Evolutionary conservation across 441 rosid genomes (phyloP), one percentile per base, ranked within the genome.

Genomic region (Lepidium campestre): DNA sequence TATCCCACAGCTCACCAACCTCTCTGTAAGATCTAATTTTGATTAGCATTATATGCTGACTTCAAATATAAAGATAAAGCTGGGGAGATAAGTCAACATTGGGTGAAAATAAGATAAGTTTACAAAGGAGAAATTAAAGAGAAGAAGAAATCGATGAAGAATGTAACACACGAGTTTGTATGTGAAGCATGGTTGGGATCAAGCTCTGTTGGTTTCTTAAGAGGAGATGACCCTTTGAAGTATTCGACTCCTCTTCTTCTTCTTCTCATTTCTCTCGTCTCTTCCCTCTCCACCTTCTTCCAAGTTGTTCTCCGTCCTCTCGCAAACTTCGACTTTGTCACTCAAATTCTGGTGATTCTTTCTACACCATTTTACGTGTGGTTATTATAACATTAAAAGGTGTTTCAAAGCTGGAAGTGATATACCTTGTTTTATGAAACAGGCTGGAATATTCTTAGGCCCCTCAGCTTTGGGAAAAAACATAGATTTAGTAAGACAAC

Each of bases 381-480:
- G 17, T 19, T 56, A 35, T 4, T 10, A 35, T 17, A 19, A 35
- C 31, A 12, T 18, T 12, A 3, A 55, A 35, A 55, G 15, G 14
- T 32, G 22, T 54, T 17, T 35, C 6, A 10, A 44, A 17, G 12
- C 23, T 44, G 29, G 29, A 27, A 40, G 50, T 14, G 62, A 17
- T 1, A 47, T 18, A 19, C 27, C 2, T 14, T 54, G 53, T 45
- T 7, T 20, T 46, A 29, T 34, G 20, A 20, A 54, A 47, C 79
- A 84, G 85, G 77, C 78, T 5, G 86, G 84, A 42, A 70, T 84
- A 39, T 68, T 72, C 19, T 6, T 82, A 18, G 82, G 88, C 13
- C 82, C 84, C 2, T 60, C 86, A 13, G 71, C 45, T 32, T 69
- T 84, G 5, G 78, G 83, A 4, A 61, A 49, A n/a, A 39, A n/a